Base-by-base conservation (phyloP, 305 asterid species). In the Plantago coronopus region DNA sequence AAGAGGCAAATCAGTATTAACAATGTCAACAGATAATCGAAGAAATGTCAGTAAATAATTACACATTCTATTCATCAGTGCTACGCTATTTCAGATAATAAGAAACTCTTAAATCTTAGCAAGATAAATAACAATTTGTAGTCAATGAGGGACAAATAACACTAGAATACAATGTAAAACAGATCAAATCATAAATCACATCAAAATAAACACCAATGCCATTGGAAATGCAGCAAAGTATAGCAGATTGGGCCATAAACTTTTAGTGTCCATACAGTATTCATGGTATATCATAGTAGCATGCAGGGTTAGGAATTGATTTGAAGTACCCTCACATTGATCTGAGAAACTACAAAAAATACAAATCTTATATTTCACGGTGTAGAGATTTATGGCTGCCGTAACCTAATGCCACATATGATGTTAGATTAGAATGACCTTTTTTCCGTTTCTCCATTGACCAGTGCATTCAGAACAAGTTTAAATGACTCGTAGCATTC, bases 401-500 rank as follows among this genome's bases (percentile, higher is more conserved):
- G 18, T 44, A 47, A 65, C 16, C 23, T 56, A 56, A 58, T 45
- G 48, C 20, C 57, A 54, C 57, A 48, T 54, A 48, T 17, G 54
- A 65, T 20, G 31, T 38, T 47, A 66, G 47, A 47, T 40, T 75
- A 31, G 71, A 53, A 42, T 23, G 67, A 93, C 99, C 99, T 85
- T 81, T 87, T 87, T 86, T 94, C 99, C 53, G 95, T 78, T 70
- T 90, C 96, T 68, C 95, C 95, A 61, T 67, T 79, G 73, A 87
- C 84, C 85, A 90, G 72, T 59, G 88, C 77, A 72, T 83, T 78
- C 67, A 94, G 77, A 62, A 94, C 79, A 58, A 76, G 88, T 77
- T 94, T 94, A 60, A 89, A 86, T 67, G 94, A 89, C 64, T 90
- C 95, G 64, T 89, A 89, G 80, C 95, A 84, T 79, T 89, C 97